phyloP scores from a whole-genome alignment of 1,284 basidiomycete genomes.

The Microbotryum scabiosae region DNA sequence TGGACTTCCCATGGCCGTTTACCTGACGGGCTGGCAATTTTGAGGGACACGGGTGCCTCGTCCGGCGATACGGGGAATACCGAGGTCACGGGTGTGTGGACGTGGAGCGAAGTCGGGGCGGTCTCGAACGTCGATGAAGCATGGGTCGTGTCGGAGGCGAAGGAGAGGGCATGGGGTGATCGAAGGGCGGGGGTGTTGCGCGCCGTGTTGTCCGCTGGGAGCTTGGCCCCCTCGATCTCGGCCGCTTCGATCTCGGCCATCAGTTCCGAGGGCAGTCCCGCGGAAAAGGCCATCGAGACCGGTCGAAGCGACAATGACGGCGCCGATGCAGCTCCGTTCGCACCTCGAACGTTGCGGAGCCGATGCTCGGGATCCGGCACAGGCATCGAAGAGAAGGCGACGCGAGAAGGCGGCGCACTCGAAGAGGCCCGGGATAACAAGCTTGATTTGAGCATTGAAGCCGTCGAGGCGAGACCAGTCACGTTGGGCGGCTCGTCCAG shows the following conservation, averaged over 20 bases:
- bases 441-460: neutral
- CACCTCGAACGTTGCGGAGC: neutral
- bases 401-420: neutral
- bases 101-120: too few relatives aligned
- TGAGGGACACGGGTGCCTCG: too few relatives aligned
- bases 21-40: too few relatives aligned
- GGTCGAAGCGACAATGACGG: slow-evolving; percentile 28
- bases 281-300: slow-evolving; percentile 30
- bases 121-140: too few relatives aligned
- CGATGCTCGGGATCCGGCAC: slow-evolving; percentile 2
- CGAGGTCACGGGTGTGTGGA: too few relatives aligned
- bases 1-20: too few relatives aligned
- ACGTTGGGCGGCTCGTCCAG: neutral
- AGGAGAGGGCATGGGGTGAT: too few relatives aligned
- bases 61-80: too few relatives aligned
- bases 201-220: too few relatives aligned
- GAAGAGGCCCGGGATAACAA: neutral
- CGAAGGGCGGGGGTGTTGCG: too few relatives aligned
- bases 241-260: slow-evolving; percentile 7
- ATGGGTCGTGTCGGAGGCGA: too few relatives aligned
- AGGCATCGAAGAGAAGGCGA: slow-evolving; percentile 11
- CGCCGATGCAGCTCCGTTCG: neutral
- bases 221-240: too few relatives aligned
- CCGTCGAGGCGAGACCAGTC: neutral
- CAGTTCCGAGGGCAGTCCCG: slow-evolving; percentile 22